Evolutionary conservation across 768 basidiomycete genomes (phyloP).

Genomic region (Leccinum subtestaceum): DNA sequence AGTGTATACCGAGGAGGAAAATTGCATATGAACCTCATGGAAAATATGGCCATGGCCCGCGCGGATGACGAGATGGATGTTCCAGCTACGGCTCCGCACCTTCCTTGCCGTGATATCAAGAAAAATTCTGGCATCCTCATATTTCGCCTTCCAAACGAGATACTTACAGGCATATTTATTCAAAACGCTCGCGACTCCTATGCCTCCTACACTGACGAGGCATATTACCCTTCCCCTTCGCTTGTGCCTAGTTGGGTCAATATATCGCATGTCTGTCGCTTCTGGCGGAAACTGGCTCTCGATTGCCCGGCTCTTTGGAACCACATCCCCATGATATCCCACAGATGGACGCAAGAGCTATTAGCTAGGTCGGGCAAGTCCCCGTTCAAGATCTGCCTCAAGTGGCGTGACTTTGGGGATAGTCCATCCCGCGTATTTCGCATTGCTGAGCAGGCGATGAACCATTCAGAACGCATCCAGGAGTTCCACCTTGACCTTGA

Average conservation of each 20-base stretch:
- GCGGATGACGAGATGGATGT: not conserved
- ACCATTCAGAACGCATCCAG: constrained; percentile 1
- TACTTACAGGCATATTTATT: not conserved
- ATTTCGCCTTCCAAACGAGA: not conserved
- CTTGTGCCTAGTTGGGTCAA: not conserved
- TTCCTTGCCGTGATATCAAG: not conserved
- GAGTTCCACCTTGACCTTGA: not conserved
- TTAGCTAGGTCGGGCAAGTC: not conserved
- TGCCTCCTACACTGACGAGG: not conserved
- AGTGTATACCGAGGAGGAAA: not conserved
- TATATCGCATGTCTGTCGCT: not conserved
- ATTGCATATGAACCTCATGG: not conserved
- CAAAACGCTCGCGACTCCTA: not conserved
- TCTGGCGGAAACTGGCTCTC: not conserved
- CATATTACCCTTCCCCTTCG: not conserved
- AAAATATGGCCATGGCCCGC: not conserved
- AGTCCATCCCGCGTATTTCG: too few species aligned
- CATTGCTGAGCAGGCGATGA: not conserved
- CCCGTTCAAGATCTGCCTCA: not conserved
- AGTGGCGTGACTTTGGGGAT: not conserved
- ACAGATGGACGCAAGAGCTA: not conserved
- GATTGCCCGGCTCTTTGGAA: not conserved
- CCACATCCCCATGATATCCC: not conserved
- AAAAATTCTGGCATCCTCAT: not conserved
- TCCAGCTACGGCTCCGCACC: not conserved